Conservation (phyloP, 192 early-diverging fungal species). For the Rhizophagus clarus region DNA sequence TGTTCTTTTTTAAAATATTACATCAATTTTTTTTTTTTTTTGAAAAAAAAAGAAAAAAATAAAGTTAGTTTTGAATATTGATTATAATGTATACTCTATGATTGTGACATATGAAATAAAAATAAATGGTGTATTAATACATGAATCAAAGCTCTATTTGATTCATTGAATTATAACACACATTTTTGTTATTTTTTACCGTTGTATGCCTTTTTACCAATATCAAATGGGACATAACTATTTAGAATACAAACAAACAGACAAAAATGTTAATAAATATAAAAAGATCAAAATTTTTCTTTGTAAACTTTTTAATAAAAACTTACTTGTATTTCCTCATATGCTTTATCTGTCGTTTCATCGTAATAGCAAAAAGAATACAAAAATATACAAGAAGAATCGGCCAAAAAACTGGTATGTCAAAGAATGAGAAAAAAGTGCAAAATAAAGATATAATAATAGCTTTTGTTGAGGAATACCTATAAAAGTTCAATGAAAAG, state of each 20-base stretch:
- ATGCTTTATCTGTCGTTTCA: constrained; percentile 95
- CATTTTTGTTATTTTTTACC: constrained; percentile 25
- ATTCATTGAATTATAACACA: no score
- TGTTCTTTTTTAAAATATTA: no score
- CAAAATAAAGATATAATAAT: constrained; percentile 82
- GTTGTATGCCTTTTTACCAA: constrained; percentile 74
- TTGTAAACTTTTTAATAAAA: not conserved
- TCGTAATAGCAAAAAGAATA: constrained; percentile 91
- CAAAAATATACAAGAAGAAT: constrained; percentile 96
- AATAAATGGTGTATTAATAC: no score
- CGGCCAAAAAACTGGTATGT: constrained; percentile 99
- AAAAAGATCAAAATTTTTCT: not conserved
- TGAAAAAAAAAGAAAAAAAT: no score
- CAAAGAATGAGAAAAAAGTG: constrained; percentile 85
- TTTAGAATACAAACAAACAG: not conserved
- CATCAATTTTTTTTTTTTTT: no score
- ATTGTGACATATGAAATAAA: no score
- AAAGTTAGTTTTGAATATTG: no score
- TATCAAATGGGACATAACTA: constrained; percentile 82
- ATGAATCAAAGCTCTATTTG: no score
- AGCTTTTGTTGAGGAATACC: constrained; percentile 82
- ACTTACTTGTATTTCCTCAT: constrained; percentile 86
- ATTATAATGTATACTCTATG: no score
- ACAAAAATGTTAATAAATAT: not conserved
- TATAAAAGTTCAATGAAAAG: constrained; percentile 35